phyloP scores from a whole-genome alignment of 1,284 basidiomycete genomes.

The Ustilago loliicola region DNA sequence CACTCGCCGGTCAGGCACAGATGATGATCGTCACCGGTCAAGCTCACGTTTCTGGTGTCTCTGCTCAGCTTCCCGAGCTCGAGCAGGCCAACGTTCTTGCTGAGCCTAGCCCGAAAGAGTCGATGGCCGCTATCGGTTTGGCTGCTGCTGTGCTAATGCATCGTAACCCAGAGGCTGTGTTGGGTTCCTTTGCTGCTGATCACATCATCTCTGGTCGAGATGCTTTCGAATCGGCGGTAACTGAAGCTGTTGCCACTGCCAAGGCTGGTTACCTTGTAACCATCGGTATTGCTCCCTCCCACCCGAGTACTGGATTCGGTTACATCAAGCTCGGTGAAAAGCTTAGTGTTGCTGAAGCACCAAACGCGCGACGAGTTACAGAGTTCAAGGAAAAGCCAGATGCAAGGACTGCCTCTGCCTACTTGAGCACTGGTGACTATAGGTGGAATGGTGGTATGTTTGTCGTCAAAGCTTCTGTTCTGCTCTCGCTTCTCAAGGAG shows the following conservation, averaged over 20 bases:
- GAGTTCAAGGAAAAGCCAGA: constrained; percentile 71
- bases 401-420: constrained; percentile 66
- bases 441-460: constrained; percentile 71
- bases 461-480: constrained; percentile 66
- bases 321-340: constrained; percentile 70
- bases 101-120: constrained; percentile 68
- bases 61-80: constrained; percentile 62
- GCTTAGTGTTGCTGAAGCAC: constrained; percentile 56
- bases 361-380: constrained; percentile 66
- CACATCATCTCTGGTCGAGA: constrained; percentile 70
- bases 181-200: constrained; percentile 70
- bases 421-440: constrained; percentile 68
- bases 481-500: constrained; percentile 61
- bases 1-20: constrained; percentile 56
- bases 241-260: constrained; percentile 68
- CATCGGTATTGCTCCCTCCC: constrained; percentile 69
- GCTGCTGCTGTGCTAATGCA: constrained; percentile 67
- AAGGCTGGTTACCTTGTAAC: constrained; percentile 68
- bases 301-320: constrained; percentile 69
- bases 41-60: constrained; percentile 61
- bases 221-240: constrained; percentile 68
- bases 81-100: constrained; percentile 59
- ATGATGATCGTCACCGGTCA: constrained; percentile 68
- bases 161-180: constrained; percentile 67
- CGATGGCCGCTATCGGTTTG: constrained; percentile 68